Conservation (phyloP, 2,329 filamentous ascomycete genomes). For the Pseudogymnoascus pannorum region DNA sequence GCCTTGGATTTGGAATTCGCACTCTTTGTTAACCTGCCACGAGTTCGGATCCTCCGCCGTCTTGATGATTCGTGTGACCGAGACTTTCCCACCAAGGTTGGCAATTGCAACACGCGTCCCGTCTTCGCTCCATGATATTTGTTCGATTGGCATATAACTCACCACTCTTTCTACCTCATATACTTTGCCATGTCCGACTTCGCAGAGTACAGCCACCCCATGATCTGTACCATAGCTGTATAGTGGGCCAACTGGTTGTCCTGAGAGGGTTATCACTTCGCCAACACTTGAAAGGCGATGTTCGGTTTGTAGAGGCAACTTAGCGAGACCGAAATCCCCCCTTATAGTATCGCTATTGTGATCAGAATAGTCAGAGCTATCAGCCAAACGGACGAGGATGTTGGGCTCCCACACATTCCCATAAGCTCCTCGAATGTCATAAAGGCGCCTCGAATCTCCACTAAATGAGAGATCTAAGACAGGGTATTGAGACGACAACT, state of each 20-base stretch:
- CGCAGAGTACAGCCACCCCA: not conserved
- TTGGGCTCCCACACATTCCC: constrained; percentile 25
- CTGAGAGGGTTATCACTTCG: not conserved
- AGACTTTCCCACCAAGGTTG: not conserved
- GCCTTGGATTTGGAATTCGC: not conserved
- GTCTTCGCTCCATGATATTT: constrained; percentile 5
- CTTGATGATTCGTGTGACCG: not conserved
- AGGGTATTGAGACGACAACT: constrained; percentile 8
- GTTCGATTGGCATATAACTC: not conserved
- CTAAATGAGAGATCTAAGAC: constrained; percentile 17
- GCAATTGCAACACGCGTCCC: not conserved
- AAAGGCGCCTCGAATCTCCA: constrained; percentile 19
- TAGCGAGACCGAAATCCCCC: not conserved
- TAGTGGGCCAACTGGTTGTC: not conserved
- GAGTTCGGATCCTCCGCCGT: not conserved
- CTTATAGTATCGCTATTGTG: constrained; percentile 7
- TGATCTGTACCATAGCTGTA: constrained; percentile 1
- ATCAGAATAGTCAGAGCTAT: constrained; percentile 12
- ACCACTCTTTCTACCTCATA: not conserved
- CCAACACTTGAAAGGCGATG: not conserved
- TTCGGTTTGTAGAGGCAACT: not conserved
- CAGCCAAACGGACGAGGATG: constrained; percentile 16
- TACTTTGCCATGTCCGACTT: constrained; percentile 2
- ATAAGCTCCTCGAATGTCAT: constrained; percentile 16
- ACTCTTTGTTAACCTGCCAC: not conserved